phyloP scores from a whole-genome alignment of 305 asterid species.

The Withania somnifera region DNA sequence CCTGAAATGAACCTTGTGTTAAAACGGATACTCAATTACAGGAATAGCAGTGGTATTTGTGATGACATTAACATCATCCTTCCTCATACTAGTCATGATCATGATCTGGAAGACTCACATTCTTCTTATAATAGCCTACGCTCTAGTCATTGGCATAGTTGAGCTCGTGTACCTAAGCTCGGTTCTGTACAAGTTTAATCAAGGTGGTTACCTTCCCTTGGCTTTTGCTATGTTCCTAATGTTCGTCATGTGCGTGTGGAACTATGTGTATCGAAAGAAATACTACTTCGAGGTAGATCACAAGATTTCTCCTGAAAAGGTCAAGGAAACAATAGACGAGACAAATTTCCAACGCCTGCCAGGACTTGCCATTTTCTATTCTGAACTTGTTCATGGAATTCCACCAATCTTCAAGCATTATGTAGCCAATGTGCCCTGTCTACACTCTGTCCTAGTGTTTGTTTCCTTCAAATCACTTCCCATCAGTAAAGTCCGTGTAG shows the following conservation, averaged over 20 bases:
- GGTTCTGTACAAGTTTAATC: constrained; percentile 44
- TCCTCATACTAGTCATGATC: constrained; percentile 33
- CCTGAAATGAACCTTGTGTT: background rate
- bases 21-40: background rate
- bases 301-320: constrained; percentile 31
- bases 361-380: constrained; percentile 55
- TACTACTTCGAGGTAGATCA: constrained; percentile 39
- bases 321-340: constrained; percentile 18
- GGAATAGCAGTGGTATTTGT: constrained; percentile 67
- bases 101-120: constrained; percentile 60
- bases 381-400: constrained; percentile 60
- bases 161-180: constrained; percentile 46
- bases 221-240: constrained; percentile 33
- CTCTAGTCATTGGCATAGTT: constrained; percentile 16
- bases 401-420: constrained; percentile 64
- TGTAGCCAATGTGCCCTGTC: constrained; percentile 38
- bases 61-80: constrained; percentile 44
- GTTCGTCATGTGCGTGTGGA: constrained; percentile 48
- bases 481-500: constrained; percentile 35
- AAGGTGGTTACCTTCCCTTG: constrained; percentile 56
- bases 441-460: constrained; percentile 45
- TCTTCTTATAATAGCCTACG: constrained; percentile 17
- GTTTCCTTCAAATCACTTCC: constrained; percentile 54
- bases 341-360: constrained; percentile 23
- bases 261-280: constrained; percentile 32